Conservation (phyloP, 2,329 filamentous ascomycete species). For the Thelonectria discophora region DNA sequence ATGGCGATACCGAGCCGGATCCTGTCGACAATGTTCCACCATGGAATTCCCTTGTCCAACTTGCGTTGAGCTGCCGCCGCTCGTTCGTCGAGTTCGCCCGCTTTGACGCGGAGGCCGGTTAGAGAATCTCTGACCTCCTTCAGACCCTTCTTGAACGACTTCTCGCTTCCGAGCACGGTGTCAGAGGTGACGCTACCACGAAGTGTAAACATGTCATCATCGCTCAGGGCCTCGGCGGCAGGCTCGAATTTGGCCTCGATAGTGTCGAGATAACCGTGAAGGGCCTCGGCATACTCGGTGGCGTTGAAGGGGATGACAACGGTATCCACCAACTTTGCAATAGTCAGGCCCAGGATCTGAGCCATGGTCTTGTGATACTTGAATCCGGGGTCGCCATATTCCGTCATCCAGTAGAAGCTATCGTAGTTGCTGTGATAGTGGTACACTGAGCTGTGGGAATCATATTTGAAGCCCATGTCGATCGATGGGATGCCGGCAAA, state of each 20-base stretch:
- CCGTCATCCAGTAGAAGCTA: slow-evolving; percentile 88
- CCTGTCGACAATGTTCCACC: slow-evolving; percentile 80
- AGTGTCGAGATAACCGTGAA: slow-evolving; percentile 62
- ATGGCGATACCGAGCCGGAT: slow-evolving; percentile 71
- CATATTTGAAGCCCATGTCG: slow-evolving; percentile 67
- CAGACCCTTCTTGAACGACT: slow-evolving; percentile 53
- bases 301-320: slow-evolving; percentile 72
- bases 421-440: slow-evolving; percentile 95
- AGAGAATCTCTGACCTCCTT: slow-evolving; percentile 51
- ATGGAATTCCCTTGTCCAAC: slow-evolving; percentile 67
- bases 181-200: slow-evolving; percentile 40
- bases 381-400: slow-evolving; percentile 76
- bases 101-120: slow-evolving; percentile 49
- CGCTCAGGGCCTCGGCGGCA: slow-evolving; percentile 30
- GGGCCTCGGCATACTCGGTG: slow-evolving; percentile 68
- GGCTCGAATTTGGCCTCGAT: slow-evolving; percentile 59
- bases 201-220: slow-evolving; percentile 45
- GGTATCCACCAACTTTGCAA: slow-evolving; percentile 68
- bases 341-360: slow-evolving; percentile 69
- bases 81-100: slow-evolving; percentile 56
- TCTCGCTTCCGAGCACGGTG: slow-evolving; percentile 47
- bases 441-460: slow-evolving; percentile 65
- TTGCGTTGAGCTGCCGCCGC: slow-evolving; percentile 55
- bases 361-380: slow-evolving; percentile 73
- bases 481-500: slow-evolving; percentile 72